Evolutionary conservation across 257 asterid species (phyloP), one percentile per base, ranked within the genome.

Genomic region (Galeopsis tetrahit): DNA sequence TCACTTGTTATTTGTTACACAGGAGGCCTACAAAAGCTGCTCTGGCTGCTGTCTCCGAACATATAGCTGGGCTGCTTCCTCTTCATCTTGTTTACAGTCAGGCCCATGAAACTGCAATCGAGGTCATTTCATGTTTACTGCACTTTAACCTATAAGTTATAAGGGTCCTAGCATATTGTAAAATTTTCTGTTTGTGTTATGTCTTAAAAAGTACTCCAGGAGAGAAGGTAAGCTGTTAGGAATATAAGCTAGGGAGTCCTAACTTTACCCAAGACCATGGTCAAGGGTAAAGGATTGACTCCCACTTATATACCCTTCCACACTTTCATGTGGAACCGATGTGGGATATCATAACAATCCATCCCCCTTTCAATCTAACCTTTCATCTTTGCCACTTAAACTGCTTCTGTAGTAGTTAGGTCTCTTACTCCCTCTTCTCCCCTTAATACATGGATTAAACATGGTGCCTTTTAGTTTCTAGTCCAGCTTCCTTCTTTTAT

Each of bases 21-120:
- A 94, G 99, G 98, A 85, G 86, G 82, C 99, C 99, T 56, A 78
- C 86, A 70, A 94, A 91, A 85, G 93, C 99, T 85, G 98, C 98
- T 72, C 69, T 91, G 53, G 95, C 97, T 68, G 92, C 98, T 83
- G 99, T 89, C 75, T 80, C 97, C 69, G 96, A 91, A 81, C 98
- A 94, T 82, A 82, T 94, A 42, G 95, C 99, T 66, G 99, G 99
- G 66, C 81, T 94, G 81, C 93, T 91, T 81, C 97, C 99, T 72
- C 98, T 89, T 75, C 98, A 94, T 94, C 98, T 94, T 72, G 96
- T 89, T 35, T 94, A 91, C 79, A 91, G 99, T 77, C 96, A 85
- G 67, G 96, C 98, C 76, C 99, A 94, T 79, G 93, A 90, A 82
- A 85, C 94, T 77, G 98, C 97, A 57, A 85, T 91, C 60, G 99